phyloP scores from a whole-genome alignment of 192 early-diverging fungal species.

The Backusella circina region DNA sequence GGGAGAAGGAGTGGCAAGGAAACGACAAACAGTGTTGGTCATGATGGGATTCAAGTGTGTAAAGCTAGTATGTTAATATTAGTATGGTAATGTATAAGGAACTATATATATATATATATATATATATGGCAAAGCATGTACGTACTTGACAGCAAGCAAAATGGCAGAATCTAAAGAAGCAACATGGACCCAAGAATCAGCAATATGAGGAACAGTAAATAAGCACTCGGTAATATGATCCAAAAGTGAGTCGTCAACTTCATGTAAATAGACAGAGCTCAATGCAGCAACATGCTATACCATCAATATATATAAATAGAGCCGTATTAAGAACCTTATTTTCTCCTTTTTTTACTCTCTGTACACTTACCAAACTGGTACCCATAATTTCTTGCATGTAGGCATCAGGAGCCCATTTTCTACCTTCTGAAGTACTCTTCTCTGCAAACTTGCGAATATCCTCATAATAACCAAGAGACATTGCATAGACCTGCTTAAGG shows the following conservation, averaged over 20 bases:
- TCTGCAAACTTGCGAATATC: slow-evolving; percentile 47
- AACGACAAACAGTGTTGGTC: slow-evolving; percentile 44
- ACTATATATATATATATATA: no score
- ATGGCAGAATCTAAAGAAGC: slow-evolving; percentile 41
- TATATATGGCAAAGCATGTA: no score
- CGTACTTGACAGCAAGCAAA: slow-evolving; percentile 42
- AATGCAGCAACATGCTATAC: slow-evolving; percentile 47
- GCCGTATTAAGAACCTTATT: not conserved
- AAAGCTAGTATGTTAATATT: slow-evolving; percentile 12
- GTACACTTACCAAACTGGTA: slow-evolving; percentile 42
- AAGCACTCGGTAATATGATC: slow-evolving; percentile 45
- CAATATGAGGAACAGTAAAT: slow-evolving; percentile 36
- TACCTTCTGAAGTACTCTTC: slow-evolving; percentile 40
- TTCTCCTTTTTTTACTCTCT: not conserved
- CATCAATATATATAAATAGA: no score
- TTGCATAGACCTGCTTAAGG: slow-evolving; percentile 47
- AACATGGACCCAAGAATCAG: slow-evolving; percentile 42
- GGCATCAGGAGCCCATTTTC: slow-evolving; percentile 39
- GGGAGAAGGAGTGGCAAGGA: slow-evolving; percentile 48
- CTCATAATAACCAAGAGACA: slow-evolving; percentile 52
- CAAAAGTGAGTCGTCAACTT: slow-evolving; percentile 46
- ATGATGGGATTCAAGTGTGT: slow-evolving; percentile 33
- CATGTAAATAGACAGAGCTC: slow-evolving; percentile 47
- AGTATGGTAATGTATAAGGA: not conserved
- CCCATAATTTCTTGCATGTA: slow-evolving; percentile 59